Evolutionary conservation across 1,139 yeast genomes (phyloP).

Genomic region (Ashbya aceris): DNA sequence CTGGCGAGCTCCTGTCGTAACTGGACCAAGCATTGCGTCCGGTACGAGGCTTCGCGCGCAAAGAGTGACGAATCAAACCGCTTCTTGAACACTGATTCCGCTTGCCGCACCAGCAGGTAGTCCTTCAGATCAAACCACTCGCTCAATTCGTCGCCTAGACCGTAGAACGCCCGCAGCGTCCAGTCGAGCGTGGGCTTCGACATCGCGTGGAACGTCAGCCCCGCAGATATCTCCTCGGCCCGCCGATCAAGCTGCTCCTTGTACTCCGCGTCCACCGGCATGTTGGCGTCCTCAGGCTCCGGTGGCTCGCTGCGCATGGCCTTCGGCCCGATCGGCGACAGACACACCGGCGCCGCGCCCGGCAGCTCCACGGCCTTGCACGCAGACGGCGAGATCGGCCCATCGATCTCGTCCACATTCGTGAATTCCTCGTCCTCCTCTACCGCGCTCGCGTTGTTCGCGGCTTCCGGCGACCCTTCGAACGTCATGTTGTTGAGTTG

Average conservation of each 20-base stretch:
- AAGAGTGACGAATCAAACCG: slow-evolving; percentile 18
- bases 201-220: slow-evolving; percentile 20
- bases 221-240: slow-evolving; percentile 28
- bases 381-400: slow-evolving; percentile 21
- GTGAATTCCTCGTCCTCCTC: slow-evolving; percentile 27
- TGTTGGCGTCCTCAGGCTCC: slow-evolving; percentile 17
- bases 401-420: slow-evolving; percentile 31
- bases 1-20: slow-evolving; percentile 8
- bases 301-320: not conserved
- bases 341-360: slow-evolving; percentile 3
- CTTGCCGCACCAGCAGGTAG: slow-evolving; percentile 24
- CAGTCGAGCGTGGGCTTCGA: slow-evolving; percentile 39
- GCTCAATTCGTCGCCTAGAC: slow-evolving; percentile 40
- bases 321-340: not conserved
- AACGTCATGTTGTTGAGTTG: slow-evolving; percentile 9
- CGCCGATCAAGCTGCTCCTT: slow-evolving; percentile 30
- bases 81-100: slow-evolving; percentile 15
- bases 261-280: slow-evolving; percentile 31
- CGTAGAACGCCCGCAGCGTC: slow-evolving; percentile 35
- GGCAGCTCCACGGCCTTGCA: slow-evolving; percentile 9
- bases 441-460: slow-evolving; percentile 13
- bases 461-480: slow-evolving; percentile 8
- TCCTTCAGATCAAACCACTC: slow-evolving; percentile 61
- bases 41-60: slow-evolving; percentile 15
- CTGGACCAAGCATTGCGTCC: slow-evolving; percentile 8